Conservation (phyloP, 1,284 basidiomycete species). For the Cutaneotrichosporon mucoides region DNA sequence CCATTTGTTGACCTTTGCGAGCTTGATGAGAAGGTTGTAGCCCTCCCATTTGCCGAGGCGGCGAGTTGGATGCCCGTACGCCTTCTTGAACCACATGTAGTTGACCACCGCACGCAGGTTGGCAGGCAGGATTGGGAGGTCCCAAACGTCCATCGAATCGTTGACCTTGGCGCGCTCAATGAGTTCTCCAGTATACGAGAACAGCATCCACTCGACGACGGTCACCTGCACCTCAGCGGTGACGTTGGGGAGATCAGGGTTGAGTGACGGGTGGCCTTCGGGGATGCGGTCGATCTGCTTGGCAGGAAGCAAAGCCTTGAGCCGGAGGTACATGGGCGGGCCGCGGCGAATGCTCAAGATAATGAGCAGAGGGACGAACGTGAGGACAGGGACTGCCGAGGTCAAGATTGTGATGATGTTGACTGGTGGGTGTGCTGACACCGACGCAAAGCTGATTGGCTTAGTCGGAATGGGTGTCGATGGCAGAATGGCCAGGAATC, state of each 20-base stretch:
- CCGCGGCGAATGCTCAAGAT: conserved; percentile 63
- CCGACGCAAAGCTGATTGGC: conserved; percentile 4
- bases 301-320: conserved; percentile 66
- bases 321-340: conserved; percentile 67
- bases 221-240: conserved; percentile 51
- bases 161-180: conserved; percentile 72
- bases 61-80: conserved; percentile 37
- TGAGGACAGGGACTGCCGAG: conserved; percentile 53
- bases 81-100: conserved; percentile 33
- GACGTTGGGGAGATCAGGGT: conserved; percentile 40
- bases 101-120: conserved; percentile 57
- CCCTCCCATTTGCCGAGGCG: conserved; percentile 37
- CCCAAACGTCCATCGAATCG: conserved; percentile 72
- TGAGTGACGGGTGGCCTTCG: conserved; percentile 21
- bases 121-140: conserved; percentile 71
- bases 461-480: conserved; percentile 32
- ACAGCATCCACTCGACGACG: conserved; percentile 62
- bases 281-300: conserved; percentile 53
- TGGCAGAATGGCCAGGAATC: conserved; percentile 43
- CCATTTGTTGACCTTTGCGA: conserved; percentile 43
- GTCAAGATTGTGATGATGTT: conserved; percentile 22
- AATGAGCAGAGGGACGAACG: conserved; percentile 52
- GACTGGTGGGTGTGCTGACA: conserved; percentile 4
- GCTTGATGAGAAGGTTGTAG: conserved; percentile 43
- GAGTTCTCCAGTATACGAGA: conserved; percentile 77